phyloP scores from a whole-genome alignment of 345 rosid genomes.

The Salix viminalis region DNA sequence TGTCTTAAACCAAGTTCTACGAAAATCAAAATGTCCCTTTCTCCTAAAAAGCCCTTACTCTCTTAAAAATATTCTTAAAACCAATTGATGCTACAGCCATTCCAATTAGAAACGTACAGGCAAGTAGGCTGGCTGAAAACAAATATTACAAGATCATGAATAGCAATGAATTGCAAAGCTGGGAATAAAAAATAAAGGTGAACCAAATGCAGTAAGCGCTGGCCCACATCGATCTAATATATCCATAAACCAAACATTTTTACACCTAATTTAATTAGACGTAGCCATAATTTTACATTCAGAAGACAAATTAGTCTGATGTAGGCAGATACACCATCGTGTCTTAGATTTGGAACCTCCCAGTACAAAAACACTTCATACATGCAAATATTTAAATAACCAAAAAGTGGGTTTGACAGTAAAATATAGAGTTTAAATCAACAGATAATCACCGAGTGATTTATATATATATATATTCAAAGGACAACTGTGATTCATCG shows the following conservation, averaged over 20 bases:
- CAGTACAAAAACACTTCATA: constrained; percentile 4
- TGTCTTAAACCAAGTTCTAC: neutral
- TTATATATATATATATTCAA: neutral
- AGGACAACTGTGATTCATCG: constrained; percentile 29
- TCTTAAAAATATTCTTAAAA: neutral
- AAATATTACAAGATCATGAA: neutral
- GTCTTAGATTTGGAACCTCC: constrained; percentile 35
- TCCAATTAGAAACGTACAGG: constrained; percentile 34
- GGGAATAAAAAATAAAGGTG: neutral
- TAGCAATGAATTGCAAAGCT: neutral
- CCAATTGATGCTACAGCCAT: constrained; percentile 34
- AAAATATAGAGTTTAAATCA: constrained; percentile 25
- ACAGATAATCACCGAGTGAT: constrained; percentile 20
- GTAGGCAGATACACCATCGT: constrained; percentile 1
- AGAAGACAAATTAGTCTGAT: constrained; percentile 1
- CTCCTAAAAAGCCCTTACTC: constrained; percentile 18
- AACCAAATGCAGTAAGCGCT: neutral
- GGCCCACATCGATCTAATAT: constrained; percentile 5
- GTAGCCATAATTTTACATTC: constrained; percentile 1
- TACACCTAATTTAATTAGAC: constrained; percentile 17
- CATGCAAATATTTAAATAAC: constrained; percentile 8
- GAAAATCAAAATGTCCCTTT: constrained; percentile 39
- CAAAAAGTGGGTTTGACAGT: constrained; percentile 24
- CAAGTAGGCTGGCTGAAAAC: neutral
- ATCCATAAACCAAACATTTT: neutral